Conservation (phyloP, 2,329 filamentous ascomycete genomes). For the Ophiocordyceps polyrhachis-furcata region DNA sequence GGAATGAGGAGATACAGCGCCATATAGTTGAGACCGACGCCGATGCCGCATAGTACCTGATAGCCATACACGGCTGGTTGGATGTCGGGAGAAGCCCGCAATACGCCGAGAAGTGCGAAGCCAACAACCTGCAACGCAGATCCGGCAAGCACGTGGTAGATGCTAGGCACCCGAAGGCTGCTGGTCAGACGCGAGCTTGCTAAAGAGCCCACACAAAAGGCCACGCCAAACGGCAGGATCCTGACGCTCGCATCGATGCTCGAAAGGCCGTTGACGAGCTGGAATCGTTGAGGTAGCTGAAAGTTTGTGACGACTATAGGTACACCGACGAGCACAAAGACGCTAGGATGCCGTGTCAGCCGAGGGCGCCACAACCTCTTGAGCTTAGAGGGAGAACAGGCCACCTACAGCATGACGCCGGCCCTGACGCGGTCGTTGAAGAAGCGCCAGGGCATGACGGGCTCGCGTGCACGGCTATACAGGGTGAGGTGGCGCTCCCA, state of each 20-base stretch:
- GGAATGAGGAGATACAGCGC: not conserved
- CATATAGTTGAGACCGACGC: not conserved
- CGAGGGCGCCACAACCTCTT: not conserved
- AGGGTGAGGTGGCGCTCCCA: constrained; percentile 2
- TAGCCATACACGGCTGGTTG: not conserved
- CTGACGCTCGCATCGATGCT: not conserved
- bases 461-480: constrained; percentile 2
- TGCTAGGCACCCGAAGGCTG: not conserved
- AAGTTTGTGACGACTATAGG: constrained; percentile 2
- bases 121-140: not conserved
- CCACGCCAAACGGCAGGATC: not conserved
- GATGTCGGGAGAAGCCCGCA: not conserved
- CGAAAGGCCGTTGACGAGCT: constrained; percentile 5
- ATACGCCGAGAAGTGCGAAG: not conserved
- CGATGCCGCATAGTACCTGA: not conserved
- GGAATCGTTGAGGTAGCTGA: constrained; percentile 6
- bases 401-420: constrained; percentile 5
- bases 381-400: not conserved
- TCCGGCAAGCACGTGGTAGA: not conserved
- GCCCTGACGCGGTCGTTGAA: constrained; percentile 4
- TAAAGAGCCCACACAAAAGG: not conserved
- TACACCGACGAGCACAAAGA: constrained; percentile 1
- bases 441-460: constrained; percentile 8
- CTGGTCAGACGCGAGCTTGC: not conserved
- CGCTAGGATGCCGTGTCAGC: not conserved